Evolutionary conservation across 2,329 filamentous ascomycete species (phyloP), one percentile per base, ranked within the genome.

Genomic region (Aspergillus ochraceus): DNA sequence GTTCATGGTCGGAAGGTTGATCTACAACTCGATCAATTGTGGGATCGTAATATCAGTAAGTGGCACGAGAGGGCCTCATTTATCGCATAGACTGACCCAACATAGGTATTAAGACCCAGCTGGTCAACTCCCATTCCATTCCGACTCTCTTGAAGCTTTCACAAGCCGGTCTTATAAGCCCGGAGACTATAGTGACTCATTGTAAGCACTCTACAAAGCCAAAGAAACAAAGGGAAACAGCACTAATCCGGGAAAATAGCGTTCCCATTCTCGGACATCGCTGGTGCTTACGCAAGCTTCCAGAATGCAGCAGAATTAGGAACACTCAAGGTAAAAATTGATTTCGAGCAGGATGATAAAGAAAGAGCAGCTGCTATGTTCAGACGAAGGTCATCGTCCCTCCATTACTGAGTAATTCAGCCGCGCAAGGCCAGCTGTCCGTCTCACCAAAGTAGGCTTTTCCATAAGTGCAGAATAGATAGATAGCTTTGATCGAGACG

Each of bases 1-100:
- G 84, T 87, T 6, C 83, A 86, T 64, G 84, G 84, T 0, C 77
- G 73, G n/a, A 80, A 79, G 51, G 84, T 80, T 0, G 74, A 81
- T 57, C 70, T 86, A 46, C 78, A 83, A 45, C 74, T 87, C 14
- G 80, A 86, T 57, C 77, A 75, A 51, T 72, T 86, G 5, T 87
- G 84, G 84, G 74, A 78, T 58, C 77, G 77, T 60, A 86, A 86
- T 63, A 81, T 85, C 51, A 73, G 80, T 82, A 62, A 71, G 79
- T 75, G 26, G 17, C n/a, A 59, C 17, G 17, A 42, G 36, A 42
- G 1, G 17, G 17, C 6, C 36, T 42, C 36, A 42, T n/a, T 42
- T 17, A 8, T 29, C 26, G 36, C 14, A 39, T n/a, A 14, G 6
- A 17, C 36, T 42, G 14, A 42, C 36, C 14, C 6, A 42, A 14